These are phyloP conservation scores for Penicillium lagena DNA, from an alignment of 495 filamentous ascomycete genomes.

Conservation along the genomic window DNA sequence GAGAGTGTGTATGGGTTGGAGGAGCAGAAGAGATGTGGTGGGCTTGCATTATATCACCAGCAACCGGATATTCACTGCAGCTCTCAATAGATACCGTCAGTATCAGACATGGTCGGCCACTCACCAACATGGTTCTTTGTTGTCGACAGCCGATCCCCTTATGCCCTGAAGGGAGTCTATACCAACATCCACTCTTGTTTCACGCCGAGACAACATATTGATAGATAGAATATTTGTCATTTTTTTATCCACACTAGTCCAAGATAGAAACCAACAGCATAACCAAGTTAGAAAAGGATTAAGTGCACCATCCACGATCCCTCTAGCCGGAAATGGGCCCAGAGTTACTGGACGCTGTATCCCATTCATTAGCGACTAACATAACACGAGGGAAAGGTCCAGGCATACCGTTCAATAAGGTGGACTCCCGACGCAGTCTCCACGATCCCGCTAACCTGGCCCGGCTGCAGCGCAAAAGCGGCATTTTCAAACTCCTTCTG, in stretches of 20 bases:
- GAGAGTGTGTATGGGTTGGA: too few species aligned
- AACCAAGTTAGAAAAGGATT: background rate
- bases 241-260: background rate
- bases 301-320: background rate
- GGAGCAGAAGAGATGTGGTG: too few species aligned
- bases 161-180: too few species aligned
- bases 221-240: background rate
- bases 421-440: conserved; percentile 93
- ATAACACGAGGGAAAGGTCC: background rate
- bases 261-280: background rate
- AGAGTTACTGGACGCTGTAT: conserved; percentile 27
- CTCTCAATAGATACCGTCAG: too few species aligned
- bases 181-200: background rate
- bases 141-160: too few species aligned
- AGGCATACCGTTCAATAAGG: conserved; percentile 82
- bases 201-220: background rate
- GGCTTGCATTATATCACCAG: too few species aligned
- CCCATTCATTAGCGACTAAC: conserved; percentile 7
- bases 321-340: background rate
- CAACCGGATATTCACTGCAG: too few species aligned
- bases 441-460: conserved; percentile 77
- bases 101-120: too few species aligned
- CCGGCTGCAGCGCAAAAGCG: conserved; percentile 76
- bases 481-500: conserved; percentile 98
- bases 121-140: too few species aligned